Conservation (phyloP, 2,329 filamentous ascomycete species). For the Sclerotinia nivalis region DNA sequence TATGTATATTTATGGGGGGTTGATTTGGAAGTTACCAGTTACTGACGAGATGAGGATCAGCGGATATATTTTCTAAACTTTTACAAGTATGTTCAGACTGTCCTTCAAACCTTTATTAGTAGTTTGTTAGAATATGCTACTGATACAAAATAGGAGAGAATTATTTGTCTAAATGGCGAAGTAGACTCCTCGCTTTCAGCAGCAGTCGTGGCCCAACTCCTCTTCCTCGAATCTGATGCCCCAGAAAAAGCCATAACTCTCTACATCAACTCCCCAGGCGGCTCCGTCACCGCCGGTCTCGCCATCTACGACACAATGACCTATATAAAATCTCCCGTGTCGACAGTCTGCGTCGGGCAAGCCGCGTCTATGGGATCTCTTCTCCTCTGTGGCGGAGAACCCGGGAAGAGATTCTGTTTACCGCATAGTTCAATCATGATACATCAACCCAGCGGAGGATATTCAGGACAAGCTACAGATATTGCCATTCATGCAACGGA, state of each 20-base stretch:
- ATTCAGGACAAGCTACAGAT: slow-evolving; percentile 67
- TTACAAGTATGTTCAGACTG: slow-evolving; percentile 59
- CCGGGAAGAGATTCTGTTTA: slow-evolving; percentile 82
- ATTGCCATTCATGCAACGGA: slow-evolving; percentile 98
- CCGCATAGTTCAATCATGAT: slow-evolving; percentile 97
- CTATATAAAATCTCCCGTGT: slow-evolving; percentile 90
- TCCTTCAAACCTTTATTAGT: not conserved
- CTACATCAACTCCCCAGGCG: slow-evolving; percentile 96
- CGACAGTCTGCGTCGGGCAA: slow-evolving; percentile 91
- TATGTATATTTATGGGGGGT: slow-evolving; percentile 47
- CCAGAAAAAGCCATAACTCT: slow-evolving; percentile 93
- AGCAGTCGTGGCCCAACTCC: slow-evolving; percentile 91
- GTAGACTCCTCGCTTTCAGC: slow-evolving; percentile 90
- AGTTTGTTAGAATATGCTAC: not conserved
- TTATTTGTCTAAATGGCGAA: slow-evolving; percentile 87
- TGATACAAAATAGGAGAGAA: slow-evolving; percentile 96
- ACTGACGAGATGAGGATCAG: slow-evolving; percentile 45
- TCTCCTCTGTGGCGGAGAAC: slow-evolving; percentile 79
- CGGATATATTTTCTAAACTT: slow-evolving; percentile 80
- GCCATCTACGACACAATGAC: slow-evolving; percentile 99
- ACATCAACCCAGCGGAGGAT: slow-evolving; percentile 85
- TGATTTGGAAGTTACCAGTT: slow-evolving; percentile 33
- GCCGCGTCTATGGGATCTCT: slow-evolving; percentile 94
- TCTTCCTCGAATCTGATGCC: slow-evolving; percentile 97
- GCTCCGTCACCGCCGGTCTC: slow-evolving; percentile 81